Base-by-base conservation (phyloP, 2,329 filamentous ascomycete species). In the Coniochaeta sp. region DNA sequence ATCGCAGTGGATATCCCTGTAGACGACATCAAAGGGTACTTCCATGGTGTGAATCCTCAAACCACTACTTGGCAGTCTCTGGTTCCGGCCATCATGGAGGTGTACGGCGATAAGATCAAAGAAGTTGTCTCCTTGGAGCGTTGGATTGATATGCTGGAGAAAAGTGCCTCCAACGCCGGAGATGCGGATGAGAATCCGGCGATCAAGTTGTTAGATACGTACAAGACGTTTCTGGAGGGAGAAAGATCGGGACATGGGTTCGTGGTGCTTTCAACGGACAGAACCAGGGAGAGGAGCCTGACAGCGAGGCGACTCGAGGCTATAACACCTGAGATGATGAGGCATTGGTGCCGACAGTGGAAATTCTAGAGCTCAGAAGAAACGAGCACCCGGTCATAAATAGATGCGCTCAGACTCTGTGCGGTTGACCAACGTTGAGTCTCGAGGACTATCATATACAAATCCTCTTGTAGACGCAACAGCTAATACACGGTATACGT, bases 151-250 rank as follows among this genome's bases (percentile, higher is more conserved):
- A 67, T 70, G 11, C 69, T 84, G 22, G 76, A 79, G 60, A 62
- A 73, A 61, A 79, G 77, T 60, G 70, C 70, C 0, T 36, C 34
- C 12, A 36, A 12, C 14, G 12, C 34, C 34, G 34, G 14, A 12
- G 34, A 36, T 12, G 65, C 68, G 0, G 71, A 71, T 3, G 70
- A 67, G 59, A 82, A 81, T 63, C 80, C 80, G 0, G 80, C 75
- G 11, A 64, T 83, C 44, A 84, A 84, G 71, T 69, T 85, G 52
- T 64, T 84, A 0, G 79, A 81, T 52, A 78, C 79, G 28, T 84
- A 81, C 64, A 69, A 69, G 57, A 8, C 19, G 6, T 47, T 47
- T 14, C 19, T 26, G 17, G 60, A 38, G 1, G 69, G 60, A 0
- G 61, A 62, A 1, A 65, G 63, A 36, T 56, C 59, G 6, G 69